These are phyloP conservation scores for Phytophthora megakarya DNA, from an alignment of 352 stramenopile genomes.

Conservation along the genomic window DNA sequence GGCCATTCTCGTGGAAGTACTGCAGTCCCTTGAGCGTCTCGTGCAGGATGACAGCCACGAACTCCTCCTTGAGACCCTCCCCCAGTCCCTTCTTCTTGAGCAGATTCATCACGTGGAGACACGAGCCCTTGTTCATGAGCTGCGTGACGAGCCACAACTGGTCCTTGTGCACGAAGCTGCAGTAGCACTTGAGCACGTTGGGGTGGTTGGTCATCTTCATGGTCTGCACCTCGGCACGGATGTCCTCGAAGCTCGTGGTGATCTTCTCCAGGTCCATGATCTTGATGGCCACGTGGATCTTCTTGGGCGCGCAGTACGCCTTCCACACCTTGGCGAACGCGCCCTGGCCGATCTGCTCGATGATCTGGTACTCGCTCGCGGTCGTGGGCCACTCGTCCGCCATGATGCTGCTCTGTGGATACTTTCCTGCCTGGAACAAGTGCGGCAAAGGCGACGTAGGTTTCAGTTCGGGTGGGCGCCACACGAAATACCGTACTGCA, in stretches of 20 bases:
- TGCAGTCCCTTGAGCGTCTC: conserved; percentile 97
- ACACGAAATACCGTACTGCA: neutral
- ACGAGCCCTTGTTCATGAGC: conserved; percentile 99
- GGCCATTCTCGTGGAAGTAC: conserved; percentile 99
- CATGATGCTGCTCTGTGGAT: conserved; percentile 47
- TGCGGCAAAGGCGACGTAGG: conserved; percentile 29
- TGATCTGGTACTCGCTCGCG: conserved; percentile 87
- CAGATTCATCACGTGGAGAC: conserved; percentile 96
- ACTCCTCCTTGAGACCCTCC: conserved; percentile 93
- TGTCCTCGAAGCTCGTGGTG: conserved; percentile 94
- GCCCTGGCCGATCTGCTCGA: conserved; percentile 93
- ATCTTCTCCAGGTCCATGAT: conserved; percentile 99
- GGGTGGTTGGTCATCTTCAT: conserved; percentile 99
- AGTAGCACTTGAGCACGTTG: conserved; percentile 98
- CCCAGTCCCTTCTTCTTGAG: conserved; percentile 91
- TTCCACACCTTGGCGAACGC: conserved; percentile 99
- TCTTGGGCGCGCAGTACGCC: conserved; percentile 90
- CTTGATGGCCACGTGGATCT: conserved; percentile 96
- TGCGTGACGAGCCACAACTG: conserved; percentile 99
- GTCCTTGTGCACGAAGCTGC: conserved; percentile 96
- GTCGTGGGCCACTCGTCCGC: conserved; percentile 86
- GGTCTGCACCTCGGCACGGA: conserved; percentile 95
- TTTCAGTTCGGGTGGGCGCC: conserved; percentile 27
- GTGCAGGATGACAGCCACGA: conserved; percentile 97
- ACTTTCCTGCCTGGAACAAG: conserved; percentile 23